A percentile compares a stretch with the other conserved stretches of the same genome.
Conservation (phyloP, 2,329 filamentous ascomycete species). For the Pseudopyrenochaeta lycopersici region DNA sequence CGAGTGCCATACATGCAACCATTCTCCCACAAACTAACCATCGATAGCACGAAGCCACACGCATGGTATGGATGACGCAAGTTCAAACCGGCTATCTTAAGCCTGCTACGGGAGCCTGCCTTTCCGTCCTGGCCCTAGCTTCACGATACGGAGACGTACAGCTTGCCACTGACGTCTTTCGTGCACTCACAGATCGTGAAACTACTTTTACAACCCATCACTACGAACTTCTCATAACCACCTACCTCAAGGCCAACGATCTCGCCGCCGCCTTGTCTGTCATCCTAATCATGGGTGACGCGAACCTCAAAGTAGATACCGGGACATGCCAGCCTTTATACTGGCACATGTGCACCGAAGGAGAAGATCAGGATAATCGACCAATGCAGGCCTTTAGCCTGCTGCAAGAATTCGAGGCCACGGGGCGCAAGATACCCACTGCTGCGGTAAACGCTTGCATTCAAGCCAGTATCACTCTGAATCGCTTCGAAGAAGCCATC, state of each 20-base stretch:
- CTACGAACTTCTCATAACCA: conserved; percentile 80
- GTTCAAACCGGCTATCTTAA: conserved; percentile 68
- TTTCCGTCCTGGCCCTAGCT: conserved; percentile 76
- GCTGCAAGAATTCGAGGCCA: conserved; percentile 64
- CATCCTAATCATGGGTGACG: conserved; percentile 76
- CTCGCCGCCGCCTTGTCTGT: conserved; percentile 72
- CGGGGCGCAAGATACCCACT: conserved; percentile 61
- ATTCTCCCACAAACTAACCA: conserved; percentile 9
- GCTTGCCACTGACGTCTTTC: conserved; percentile 76
- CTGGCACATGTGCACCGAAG: conserved; percentile 60
- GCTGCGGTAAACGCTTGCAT: conserved; percentile 63
- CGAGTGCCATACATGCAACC: conserved; percentile 30
- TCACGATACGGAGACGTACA: conserved; percentile 72
- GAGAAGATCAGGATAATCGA: conserved; percentile 49
- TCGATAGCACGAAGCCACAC: conserved; percentile 67
- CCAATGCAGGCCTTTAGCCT: conserved; percentile 63
- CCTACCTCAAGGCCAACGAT: conserved; percentile 70
- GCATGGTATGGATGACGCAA: conserved; percentile 74
- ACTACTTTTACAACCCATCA: conserved; percentile 71
- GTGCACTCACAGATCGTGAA: conserved; percentile 67
- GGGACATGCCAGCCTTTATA: conserved; percentile 72
- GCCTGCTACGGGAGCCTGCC: conserved; percentile 70
- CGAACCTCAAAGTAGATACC: conserved; percentile 65
- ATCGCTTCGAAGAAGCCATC: conserved; percentile 61
- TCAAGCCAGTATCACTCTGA: conserved; percentile 58